Evolutionary conservation across 495 filamentous ascomycete species (phyloP).

Genomic region (Letharia columbiana): DNA sequence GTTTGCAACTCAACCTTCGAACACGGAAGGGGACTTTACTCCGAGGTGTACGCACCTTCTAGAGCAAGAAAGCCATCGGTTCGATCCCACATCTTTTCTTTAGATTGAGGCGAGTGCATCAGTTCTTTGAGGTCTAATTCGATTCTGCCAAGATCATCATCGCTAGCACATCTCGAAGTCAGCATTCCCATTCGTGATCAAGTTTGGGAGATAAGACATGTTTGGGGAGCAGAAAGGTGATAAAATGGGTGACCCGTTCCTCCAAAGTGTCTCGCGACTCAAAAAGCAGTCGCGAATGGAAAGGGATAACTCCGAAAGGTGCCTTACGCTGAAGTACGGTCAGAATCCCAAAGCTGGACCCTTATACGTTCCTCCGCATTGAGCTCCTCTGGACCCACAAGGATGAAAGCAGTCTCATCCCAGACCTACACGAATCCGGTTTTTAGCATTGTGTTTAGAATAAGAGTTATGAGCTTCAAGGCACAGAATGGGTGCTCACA

Average conservation of each 20-base stretch:
- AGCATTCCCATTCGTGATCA: no score
- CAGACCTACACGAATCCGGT: conserved; percentile 31
- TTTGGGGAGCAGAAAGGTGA: no score
- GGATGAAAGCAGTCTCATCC: conserved; percentile 57
- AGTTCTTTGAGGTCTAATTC: conserved; percentile 57
- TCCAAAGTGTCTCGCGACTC: no score
- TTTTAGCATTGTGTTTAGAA: not conserved
- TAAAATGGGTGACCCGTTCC: no score
- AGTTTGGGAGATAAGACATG: no score
- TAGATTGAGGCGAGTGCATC: conserved; percentile 46
- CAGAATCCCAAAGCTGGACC: conserved; percentile 65
- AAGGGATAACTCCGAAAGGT: no score
- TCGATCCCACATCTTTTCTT: conserved; percentile 47
- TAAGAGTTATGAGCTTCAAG: not conserved
- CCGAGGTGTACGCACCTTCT: conserved; percentile 29
- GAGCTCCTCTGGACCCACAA: conserved; percentile 59
- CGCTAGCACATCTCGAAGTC: conserved; percentile 20
- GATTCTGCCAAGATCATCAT: conserved; percentile 63
- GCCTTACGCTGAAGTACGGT: conserved; percentile 45
- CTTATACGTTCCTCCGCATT: conserved; percentile 62
- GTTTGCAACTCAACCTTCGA: not conserved
- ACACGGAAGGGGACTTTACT: not conserved
- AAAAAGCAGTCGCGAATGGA: no score
- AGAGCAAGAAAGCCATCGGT: conserved; percentile 52
- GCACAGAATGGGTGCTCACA: conserved; percentile 2